A percentile compares a stretch with the other conserved stretches of the same genome.
Conservation (phyloP, 2,329 filamentous ascomycete species). For the Cordyceps fumosorosea region DNA sequence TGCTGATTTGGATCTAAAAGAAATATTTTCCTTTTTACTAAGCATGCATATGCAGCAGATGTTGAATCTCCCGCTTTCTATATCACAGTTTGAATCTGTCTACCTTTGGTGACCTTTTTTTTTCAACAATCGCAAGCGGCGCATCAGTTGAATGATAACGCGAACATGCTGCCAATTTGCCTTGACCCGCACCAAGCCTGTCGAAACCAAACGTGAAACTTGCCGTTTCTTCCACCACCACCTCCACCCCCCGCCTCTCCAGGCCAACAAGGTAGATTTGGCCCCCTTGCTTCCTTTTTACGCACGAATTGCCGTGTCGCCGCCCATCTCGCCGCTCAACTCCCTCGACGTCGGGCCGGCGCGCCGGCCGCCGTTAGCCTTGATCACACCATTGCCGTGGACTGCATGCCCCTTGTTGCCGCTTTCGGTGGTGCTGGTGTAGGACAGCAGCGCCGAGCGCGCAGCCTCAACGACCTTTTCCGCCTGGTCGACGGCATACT, state of each 20-base stretch:
- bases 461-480: conserved; percentile 42
- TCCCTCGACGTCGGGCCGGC: conserved; percentile 48
- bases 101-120: neutral
- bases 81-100: neutral
- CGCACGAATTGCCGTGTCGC: conserved; percentile 40
- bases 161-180: neutral
- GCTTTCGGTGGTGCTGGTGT: conserved; percentile 21
- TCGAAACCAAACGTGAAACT: neutral
- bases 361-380: conserved; percentile 25
- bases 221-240: neutral
- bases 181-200: neutral
- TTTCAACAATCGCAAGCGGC: neutral
- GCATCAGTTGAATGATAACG: conserved; percentile 15
- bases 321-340: conserved; percentile 55
- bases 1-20: no score
- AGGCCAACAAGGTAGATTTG: neutral
- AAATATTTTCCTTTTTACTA: no score
- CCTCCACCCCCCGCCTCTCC: neutral
- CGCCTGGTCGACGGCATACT: conserved; percentile 37
- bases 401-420: conserved; percentile 11
- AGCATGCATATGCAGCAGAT: neutral
- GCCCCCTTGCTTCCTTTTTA: conserved; percentile 12
- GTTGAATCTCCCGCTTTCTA: neutral
- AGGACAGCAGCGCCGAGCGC: conserved; percentile 35
- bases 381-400: conserved; percentile 18